These are phyloP conservation scores for Arthrobotrys megalospora DNA, from an alignment of 2,329 filamentous ascomycete genomes.

Conservation along the genomic window DNA sequence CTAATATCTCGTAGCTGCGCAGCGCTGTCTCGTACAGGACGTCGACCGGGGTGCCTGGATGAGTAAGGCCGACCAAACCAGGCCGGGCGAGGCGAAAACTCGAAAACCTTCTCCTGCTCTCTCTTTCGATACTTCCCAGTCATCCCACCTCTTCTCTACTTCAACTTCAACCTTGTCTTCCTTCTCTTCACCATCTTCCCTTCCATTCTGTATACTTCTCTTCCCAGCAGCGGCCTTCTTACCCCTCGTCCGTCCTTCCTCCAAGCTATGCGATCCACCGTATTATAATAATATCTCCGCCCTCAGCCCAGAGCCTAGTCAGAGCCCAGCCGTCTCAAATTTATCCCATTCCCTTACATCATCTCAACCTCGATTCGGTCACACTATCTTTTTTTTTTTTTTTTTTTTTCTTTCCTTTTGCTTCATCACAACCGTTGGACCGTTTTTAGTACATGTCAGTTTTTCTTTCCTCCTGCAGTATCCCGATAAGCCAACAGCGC, in stretches of 20 bases:
- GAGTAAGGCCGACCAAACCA: too few relatives aligned
- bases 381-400: conserved; percentile 43
- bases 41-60: conserved; percentile 32
- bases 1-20: too few relatives aligned
- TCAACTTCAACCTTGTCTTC: conserved; percentile 1
- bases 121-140: conserved; percentile 18
- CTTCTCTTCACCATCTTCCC: not conserved
- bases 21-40: too few relatives aligned
- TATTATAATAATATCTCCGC: conserved; percentile 23
- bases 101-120: conserved; percentile 45
- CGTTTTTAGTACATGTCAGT: conserved; percentile 25
- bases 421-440: conserved; percentile 18
- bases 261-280: conserved; percentile 44
- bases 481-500: conserved; percentile 48
- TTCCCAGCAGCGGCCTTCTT: conserved; percentile 17
- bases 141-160: conserved; percentile 44
- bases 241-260: conserved; percentile 38
- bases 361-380: conserved; percentile 56
- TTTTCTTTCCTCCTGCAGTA: conserved; percentile 33
- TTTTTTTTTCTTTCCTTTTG: not conserved
- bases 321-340: conserved; percentile 37
- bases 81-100: conserved; percentile 56
- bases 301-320: conserved; percentile 27
- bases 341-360: conserved; percentile 57
- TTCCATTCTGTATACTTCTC: conserved; percentile 16